Base-by-base conservation (phyloP, 257 asterid genomes). In the Nicotiana undulata region DNA sequence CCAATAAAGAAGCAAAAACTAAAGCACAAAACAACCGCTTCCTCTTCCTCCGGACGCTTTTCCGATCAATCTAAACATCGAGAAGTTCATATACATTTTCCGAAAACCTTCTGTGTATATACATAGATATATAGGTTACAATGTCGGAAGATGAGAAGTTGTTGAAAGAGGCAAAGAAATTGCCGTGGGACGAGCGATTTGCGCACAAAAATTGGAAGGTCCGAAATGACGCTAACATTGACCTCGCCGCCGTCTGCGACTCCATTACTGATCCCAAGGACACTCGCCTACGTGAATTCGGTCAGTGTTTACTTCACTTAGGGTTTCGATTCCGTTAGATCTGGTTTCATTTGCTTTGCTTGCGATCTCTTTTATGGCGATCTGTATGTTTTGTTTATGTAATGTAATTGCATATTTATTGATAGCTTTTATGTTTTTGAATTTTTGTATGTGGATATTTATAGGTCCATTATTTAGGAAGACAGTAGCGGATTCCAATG, bases 121-220 rank as follows among this genome's bases (percentile, higher is more conserved):
- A 20, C 28, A 44, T 44, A 72, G 13, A 32, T 59, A 32, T 31
- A 79, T 68, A 74, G 78, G 31, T 64, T 37, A 81, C 84, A 91
- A 94, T 93, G 99, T 93, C 99, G 97, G 99, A 96, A 93, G 99
- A 96, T 81, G 99, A 96, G 94, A 96, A 96, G 92, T 91, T 96
- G 79, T 88, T 96, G 95, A 96, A 94, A 93, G 99, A 93, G 92
- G 98, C 99, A 64, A 96, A 96, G 95, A 96, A 96, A 84, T 88
- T 93, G 83, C 92, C 97, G 4, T 96, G 98, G 99, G 98, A 93
- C 90, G 98, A 96, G 81, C 91, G 99, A 56, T 85, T 96, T 86
- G 65, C 90, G 92, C 99, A 96, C 84, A 96, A 94, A 92, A 96
- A 94, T 82, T 96, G 99, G 99, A 96, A 96, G 86, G 98, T 96